Evolutionary conservation across 129 eudicot species (phyloP).

Genomic region (Arctium lappa): DNA sequence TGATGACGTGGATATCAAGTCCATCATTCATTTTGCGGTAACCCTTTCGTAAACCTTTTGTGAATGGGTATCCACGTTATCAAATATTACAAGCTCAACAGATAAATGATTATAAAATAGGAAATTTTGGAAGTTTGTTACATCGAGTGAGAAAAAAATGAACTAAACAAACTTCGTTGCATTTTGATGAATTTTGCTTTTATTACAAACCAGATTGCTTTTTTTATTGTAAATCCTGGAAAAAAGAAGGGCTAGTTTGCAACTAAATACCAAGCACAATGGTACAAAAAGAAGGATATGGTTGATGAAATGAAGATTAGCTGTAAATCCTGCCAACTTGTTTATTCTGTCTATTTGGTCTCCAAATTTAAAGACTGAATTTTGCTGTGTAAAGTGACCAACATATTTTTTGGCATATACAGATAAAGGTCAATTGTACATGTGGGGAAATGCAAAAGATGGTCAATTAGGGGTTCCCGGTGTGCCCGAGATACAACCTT

Average conservation of each 20-base stretch:
- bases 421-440: constrained; percentile 81
- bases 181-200: neutral
- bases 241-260: neutral
- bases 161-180: neutral
- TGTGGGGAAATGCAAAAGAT: constrained; percentile 94
- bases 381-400: neutral
- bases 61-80: neutral
- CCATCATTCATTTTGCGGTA: neutral
- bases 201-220: neutral
- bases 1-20: neutral
- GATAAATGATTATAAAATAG: neutral
- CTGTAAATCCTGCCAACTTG: neutral
- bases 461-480: constrained; percentile 91
- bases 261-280: neutral
- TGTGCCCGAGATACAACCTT: constrained; percentile 64
- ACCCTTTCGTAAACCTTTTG: neutral
- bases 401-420: constrained; percentile 20
- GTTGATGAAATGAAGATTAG: neutral
- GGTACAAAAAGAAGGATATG: neutral
- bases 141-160: neutral
- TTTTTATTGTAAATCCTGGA: neutral
- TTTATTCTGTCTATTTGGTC: neutral
- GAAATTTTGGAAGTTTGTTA: neutral
- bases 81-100: neutral
- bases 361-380: neutral